Base-by-base conservation (phyloP, 2,329 filamentous ascomycete species). In the Fusarium piperis region DNA sequence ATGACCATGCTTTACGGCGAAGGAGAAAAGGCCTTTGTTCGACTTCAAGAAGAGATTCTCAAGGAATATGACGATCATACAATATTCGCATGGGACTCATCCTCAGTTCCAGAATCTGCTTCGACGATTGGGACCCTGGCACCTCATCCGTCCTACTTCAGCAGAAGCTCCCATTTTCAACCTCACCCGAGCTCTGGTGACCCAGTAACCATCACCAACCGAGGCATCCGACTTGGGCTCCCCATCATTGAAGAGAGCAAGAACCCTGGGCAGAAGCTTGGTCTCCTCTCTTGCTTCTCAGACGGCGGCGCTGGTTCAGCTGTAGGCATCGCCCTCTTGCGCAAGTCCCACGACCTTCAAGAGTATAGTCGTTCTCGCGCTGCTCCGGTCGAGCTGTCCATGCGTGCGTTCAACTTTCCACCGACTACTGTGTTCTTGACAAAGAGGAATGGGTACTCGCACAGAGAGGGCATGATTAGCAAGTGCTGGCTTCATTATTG, bases 11-110 rank as follows among this genome's bases (percentile, higher is more conserved):
- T 74, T 1, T 76, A 75, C 38, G 74, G 68, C 10, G 74, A 76
- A 35, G 74, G 74, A 0, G 64, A 71, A 2, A 70, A 61, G 20
- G 74, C 75, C 0, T 77, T 77, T 32, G 61, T 75, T 26, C 68
- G 75, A 5, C 61, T 77, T 35, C 76, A 77, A n/a, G 74, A 77
- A 48, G 72, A 77, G 44, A 75, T 77, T 3, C 51, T 77, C 2
- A 69, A 70, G 15, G 62, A 71, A n/a, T 69, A 67, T 11, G 68
- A 77, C 33, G 73, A 76, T 26, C 62, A 74, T 6, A 69, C 71
- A 3, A 68, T 73, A 52, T 70, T 73, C 52, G 69, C 73, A 1
- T 77, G 75, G 75, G 63, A 73, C 46, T 38, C 68, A 15, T 60
- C 64, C 1, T 23, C 26, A 3, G 52, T 74, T 13, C 52, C 69